Evolutionary conservation across 2,329 filamentous ascomycete species (phyloP).

Genomic region (Alternaria triticimaculans): DNA sequence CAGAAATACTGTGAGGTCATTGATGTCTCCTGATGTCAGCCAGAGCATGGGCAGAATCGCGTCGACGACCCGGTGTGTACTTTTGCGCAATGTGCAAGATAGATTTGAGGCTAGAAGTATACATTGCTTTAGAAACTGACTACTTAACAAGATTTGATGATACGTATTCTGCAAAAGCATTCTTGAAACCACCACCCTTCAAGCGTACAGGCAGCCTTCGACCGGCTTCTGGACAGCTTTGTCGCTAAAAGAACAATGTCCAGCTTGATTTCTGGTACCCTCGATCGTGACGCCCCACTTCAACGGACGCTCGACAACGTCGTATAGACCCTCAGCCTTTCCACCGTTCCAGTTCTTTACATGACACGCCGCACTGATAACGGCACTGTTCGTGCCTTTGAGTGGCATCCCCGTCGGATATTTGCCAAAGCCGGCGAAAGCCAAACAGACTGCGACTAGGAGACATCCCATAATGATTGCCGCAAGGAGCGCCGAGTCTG

Average conservation of each 20-base stretch:
- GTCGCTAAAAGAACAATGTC: background rate
- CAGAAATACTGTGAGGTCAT: too few species aligned
- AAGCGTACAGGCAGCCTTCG: background rate
- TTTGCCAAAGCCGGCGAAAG: fast-evolving
- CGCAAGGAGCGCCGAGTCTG: background rate
- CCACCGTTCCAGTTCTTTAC: background rate
- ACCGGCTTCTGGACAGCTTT: background rate
- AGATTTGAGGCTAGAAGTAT: too few species aligned
- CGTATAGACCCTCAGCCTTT: fast-evolving
- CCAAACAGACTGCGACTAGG: background rate
- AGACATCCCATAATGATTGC: background rate
- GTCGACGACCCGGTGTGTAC: too few species aligned
- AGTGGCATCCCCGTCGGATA: background rate
- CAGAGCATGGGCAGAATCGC: background rate
- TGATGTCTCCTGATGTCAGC: too few species aligned
- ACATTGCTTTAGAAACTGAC: too few species aligned
- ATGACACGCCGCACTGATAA: background rate
- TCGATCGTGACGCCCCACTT: background rate
- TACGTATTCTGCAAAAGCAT: too few species aligned
- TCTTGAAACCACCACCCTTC: background rate
- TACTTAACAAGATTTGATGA: too few species aligned
- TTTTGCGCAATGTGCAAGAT: too few species aligned
- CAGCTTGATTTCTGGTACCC: background rate
- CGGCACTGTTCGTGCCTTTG: background rate
- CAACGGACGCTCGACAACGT: background rate